Base-by-base conservation (phyloP, 2,329 filamentous ascomycete genomes). In the Exophiala spinifera region DNA sequence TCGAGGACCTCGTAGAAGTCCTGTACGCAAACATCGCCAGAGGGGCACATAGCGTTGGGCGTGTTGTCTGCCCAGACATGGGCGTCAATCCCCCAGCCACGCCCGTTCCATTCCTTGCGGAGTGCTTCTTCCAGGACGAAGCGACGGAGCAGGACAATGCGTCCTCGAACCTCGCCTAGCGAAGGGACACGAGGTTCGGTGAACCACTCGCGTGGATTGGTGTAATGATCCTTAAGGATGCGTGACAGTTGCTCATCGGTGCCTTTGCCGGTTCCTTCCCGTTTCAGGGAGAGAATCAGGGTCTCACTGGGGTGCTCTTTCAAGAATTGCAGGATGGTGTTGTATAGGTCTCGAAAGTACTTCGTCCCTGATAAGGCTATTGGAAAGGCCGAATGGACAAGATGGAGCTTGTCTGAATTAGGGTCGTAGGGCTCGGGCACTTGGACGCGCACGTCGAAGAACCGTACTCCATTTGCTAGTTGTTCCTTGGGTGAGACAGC, bases 1-100 rank as follows among this genome's bases (percentile, higher is more conserved):
- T 90, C 83, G 43, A 86, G 74, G 31, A 99, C 84, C 67, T 95
- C 90, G 77, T 95, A 97, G 72, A 92, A 96, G 74, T 97, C 94
- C 74, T 97, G 94, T 39, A 97, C 85, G 61, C 88, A 85, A 55
- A 96, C 83, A 60, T 85, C 77, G 3, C 89, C 90, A 64, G 84
- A 85, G 7, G 82, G 81, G 46, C 82, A 83, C 31, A 77, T 77
- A 52, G 88, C 86, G 66, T 95, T 84, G 28, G 87, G 84, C 59
- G 88, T 89, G 73, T 97, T 97, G 73, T 96, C 88, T 0, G 88
- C 89, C 92, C 92, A 97, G 15, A 73, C 73, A 31, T 78, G 75
- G 50, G 78, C 83, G 64, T 86, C 77, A 40, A 86, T 76, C 17
- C 80, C 80, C 72, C 77, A 81, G 34, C 81, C 81, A 15, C 68